Percentiles rank a stretch among this genome's conserved stretches.
phyloP scores from a whole-genome alignment of 2,329 filamentous ascomycete species.

The Taxawa tesnikishii region DNA sequence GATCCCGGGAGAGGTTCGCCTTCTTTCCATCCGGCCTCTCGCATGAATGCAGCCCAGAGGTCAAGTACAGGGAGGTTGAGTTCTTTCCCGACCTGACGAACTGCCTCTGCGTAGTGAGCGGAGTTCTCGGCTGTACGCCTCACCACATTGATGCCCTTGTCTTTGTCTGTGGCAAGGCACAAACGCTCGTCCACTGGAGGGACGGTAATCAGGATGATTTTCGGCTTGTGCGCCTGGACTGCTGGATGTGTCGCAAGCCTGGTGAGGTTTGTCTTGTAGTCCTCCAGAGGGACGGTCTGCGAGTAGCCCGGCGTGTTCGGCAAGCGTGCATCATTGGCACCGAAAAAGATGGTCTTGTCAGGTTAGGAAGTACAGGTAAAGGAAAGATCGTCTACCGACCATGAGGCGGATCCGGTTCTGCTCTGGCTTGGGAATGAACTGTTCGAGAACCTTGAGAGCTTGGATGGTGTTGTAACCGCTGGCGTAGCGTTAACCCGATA shows the following conservation, averaged over 20 bases:
- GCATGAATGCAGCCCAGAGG: conserved; percentile 69
- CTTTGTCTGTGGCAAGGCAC: conserved; percentile 33
- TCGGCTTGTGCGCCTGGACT: conserved; percentile 55
- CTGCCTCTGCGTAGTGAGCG: conserved; percentile 54
- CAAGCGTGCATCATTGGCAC: conserved; percentile 79
- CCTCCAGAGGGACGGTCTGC: conserved; percentile 70
- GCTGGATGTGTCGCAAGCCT: conserved; percentile 60
- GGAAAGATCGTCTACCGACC: conserved; percentile 41
- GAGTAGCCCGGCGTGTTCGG: conserved; percentile 40
- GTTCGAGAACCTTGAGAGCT: conserved; percentile 54
- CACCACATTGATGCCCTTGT: conserved; percentile 21
- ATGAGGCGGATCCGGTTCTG: conserved; percentile 53
- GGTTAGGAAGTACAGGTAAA: not conserved
- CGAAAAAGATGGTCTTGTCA: conserved; percentile 61
- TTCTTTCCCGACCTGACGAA: conserved; percentile 47
- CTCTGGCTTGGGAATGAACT: conserved; percentile 57
- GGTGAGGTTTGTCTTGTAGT: conserved; percentile 61
- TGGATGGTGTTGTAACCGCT: conserved; percentile 75
- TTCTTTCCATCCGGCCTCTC: conserved; percentile 41
- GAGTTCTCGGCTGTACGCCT: conserved; percentile 47
- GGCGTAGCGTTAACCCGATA: not conserved
- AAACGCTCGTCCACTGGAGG: conserved; percentile 73
- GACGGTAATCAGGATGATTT: conserved; percentile 65
- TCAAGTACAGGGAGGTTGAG: conserved; percentile 56
- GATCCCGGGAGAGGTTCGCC: conserved; percentile 43